phyloP scores from a whole-genome alignment of 345 rosid genomes.

The Hibiscus mutabilis region DNA sequence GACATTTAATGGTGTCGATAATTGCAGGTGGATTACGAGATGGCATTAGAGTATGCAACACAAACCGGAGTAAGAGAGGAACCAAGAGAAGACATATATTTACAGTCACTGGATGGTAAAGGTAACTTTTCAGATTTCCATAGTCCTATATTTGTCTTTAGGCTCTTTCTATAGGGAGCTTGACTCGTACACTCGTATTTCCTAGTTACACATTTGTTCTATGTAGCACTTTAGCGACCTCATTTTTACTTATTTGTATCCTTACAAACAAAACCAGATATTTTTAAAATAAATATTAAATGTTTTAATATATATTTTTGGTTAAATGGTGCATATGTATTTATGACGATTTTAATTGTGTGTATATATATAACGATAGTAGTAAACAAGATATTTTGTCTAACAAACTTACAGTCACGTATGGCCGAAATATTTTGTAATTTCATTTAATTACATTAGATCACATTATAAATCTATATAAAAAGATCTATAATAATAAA shows the following conservation, averaged over 20 bases:
- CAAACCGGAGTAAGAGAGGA: slow-evolving; percentile 90
- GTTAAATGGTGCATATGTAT: too few relatives aligned
- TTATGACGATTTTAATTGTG: too few relatives aligned
- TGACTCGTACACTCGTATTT: background rate
- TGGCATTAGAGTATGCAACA: slow-evolving; percentile 94
- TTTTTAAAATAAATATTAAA: too few relatives aligned
- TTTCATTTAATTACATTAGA: too few relatives aligned
- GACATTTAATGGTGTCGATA: background rate
- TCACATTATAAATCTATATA: too few relatives aligned
- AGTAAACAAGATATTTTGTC: too few relatives aligned
- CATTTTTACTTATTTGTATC: background rate
- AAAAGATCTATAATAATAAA: too few relatives aligned
- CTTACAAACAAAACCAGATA: background rate
- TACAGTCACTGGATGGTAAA: slow-evolving; percentile 40
- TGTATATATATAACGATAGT: too few relatives aligned
- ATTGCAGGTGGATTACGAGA: slow-evolving; percentile 92
- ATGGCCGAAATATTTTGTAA: too few relatives aligned
- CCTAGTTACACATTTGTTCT: background rate
- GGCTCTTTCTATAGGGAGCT: slow-evolving; percentile 39
- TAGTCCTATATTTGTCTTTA: slow-evolving; percentile 56
- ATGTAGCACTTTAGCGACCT: background rate
- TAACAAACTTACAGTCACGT: too few relatives aligned
- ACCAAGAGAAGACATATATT: slow-evolving; percentile 60
- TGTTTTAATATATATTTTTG: too few relatives aligned
- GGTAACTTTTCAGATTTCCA: slow-evolving; percentile 39